These are phyloP conservation scores for Cynanchum wilfordii DNA, from an alignment of 257 asterid genomes.

Conservation along the genomic window DNA sequence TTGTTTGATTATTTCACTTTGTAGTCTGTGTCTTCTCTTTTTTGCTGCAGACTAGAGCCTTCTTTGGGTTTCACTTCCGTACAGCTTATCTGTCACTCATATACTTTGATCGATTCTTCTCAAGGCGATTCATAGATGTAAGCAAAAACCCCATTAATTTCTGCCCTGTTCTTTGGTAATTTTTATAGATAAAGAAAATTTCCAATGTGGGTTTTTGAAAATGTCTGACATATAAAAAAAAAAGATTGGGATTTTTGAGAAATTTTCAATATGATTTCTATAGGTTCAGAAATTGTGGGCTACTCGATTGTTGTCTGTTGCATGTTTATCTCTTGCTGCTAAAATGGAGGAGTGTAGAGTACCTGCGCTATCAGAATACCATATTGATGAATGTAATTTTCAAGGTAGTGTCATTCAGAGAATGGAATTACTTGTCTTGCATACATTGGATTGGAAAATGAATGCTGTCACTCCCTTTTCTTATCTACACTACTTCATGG, in stretches of 20 bases:
- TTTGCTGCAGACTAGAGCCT: conserved; percentile 32
- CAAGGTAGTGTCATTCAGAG: conserved; percentile 29
- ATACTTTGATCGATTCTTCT: conserved; percentile 44
- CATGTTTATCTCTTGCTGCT: conserved; percentile 58
- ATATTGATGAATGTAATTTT: conserved; percentile 31
- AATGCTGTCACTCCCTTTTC: conserved; percentile 38
- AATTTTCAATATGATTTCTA: conserved; percentile 12
- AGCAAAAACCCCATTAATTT: conserved; percentile 13
- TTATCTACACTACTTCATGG: conserved; percentile 37
- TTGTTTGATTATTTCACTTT: not conserved
- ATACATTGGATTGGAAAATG: conserved; percentile 50
- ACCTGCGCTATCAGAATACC: conserved; percentile 40
- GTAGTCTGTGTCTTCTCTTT: not conserved
- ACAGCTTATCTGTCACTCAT: conserved; percentile 47
- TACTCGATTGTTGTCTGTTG: conserved; percentile 39
- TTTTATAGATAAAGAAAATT: not conserved
- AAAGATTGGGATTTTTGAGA: conserved; percentile 5
- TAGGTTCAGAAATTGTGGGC: conserved; percentile 46
- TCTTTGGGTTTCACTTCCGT: conserved; percentile 40
- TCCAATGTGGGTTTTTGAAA: not conserved
- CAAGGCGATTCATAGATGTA: conserved; percentile 41
- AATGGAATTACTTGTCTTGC: conserved; percentile 44
- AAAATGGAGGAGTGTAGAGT: conserved; percentile 51
- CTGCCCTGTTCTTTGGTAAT: not conserved
- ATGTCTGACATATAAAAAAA: not conserved